Base-by-base conservation (phyloP, 768 basidiomycete genomes). In the Hebeloma cylindrosporum region DNA sequence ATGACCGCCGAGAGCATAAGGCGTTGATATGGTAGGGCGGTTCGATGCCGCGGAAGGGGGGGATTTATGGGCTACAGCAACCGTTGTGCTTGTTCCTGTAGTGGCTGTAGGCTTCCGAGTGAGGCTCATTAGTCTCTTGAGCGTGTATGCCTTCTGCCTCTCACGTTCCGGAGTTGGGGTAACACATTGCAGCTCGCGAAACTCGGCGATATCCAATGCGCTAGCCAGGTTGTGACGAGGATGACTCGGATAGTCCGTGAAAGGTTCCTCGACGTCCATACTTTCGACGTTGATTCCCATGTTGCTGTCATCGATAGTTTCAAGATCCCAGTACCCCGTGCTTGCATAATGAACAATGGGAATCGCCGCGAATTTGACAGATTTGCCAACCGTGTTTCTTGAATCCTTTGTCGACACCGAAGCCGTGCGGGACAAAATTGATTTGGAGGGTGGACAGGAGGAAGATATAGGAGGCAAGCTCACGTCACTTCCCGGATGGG, bases 281-380 rank as follows among this genome's bases (percentile, higher is more conserved):
- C 53, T 51, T 29, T 71, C 68, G 5, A 69, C 45, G 42, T 66
- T 61, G 40, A 68, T 62, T 2, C 63, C 67, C 61, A 67, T 65
- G 30, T 41, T 46, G 26, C 27, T 42, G 40, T 50, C 36, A 28
- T 50, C 52, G 27, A 41, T 34, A 29, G 44, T 23, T 18, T 60
- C 52, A 7, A 55, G 13, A 27, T 63, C 60, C 59, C 65, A 63
- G 47, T 64, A 61, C 14, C 60, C 64, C 32, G 56, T 50, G 31
- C 55, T 63, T 17, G 64, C 54, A 47, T 82, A 81, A 56, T 83
- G 75, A 7, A 85, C 70, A 2, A 74, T 83, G 11, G 84, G 83
- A 41, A 71, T 68, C 45, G 84, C 82, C 21, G 80, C 80, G 50
- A 87, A 88, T 52, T 83, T 88, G 38, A 88, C 85, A 25, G 80